Evolutionary conservation across 768 basidiomycete species (phyloP).

Genomic region (Royoungia palumana): DNA sequence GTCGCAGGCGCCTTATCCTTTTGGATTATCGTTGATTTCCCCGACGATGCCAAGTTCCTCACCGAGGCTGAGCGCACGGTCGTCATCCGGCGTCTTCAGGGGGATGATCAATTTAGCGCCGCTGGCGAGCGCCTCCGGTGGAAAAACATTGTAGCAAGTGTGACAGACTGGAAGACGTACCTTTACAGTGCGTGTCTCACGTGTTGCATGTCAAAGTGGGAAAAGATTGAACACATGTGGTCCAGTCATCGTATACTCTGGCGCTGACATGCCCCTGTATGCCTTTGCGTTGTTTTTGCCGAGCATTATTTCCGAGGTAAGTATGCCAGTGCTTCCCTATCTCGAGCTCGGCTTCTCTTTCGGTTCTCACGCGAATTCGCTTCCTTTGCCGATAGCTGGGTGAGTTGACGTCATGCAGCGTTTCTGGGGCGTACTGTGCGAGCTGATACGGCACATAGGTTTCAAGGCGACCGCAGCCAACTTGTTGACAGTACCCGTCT

Average conservation of each 20-base stretch:
- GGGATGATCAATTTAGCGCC: conserved; percentile 68
- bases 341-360: background rate
- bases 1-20: conserved; percentile 63
- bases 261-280: conserved; percentile 65
- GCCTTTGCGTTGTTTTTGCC: conserved; percentile 78
- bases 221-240: background rate
- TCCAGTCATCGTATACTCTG: conserved; percentile 54
- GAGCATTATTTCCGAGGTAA: conserved; percentile 68
- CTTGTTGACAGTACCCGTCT: conserved; percentile 75
- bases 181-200: conserved; percentile 23
- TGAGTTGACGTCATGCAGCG: conserved; percentile 16
- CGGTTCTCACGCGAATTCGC: background rate
- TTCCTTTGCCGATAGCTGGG: conserved; percentile 35
- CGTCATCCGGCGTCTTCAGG: conserved; percentile 61
- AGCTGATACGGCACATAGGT: conserved; percentile 36
- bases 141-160: conserved; percentile 57
- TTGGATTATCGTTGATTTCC: conserved; percentile 82
- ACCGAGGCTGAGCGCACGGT: conserved; percentile 66
- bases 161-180: conserved; percentile 77
- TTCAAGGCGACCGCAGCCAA: conserved; percentile 72
- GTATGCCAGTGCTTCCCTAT: conserved; percentile 22
- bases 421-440: background rate
- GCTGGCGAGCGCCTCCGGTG: conserved; percentile 59
- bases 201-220: background rate
- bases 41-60: conserved; percentile 76